Percentiles rank a stretch among this genome's conserved stretches.
Evolutionary conservation across 2,329 filamentous ascomycete genomes (phyloP).

Genomic region (Cladosporium phlei): DNA sequence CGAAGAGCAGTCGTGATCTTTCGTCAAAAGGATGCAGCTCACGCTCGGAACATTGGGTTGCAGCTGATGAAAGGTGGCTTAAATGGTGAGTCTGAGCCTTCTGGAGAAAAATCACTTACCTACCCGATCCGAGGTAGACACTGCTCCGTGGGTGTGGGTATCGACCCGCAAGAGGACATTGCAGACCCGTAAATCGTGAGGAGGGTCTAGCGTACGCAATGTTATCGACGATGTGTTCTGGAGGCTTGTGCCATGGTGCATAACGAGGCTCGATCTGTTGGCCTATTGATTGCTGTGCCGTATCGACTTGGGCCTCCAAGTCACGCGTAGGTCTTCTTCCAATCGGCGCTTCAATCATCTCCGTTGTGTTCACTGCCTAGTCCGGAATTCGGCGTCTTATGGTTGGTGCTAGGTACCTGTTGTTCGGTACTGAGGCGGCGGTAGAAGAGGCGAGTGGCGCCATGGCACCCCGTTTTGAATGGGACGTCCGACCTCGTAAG

Average conservation of each 20-base stretch:
- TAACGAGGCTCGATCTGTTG: not conserved
- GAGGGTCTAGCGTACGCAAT: not conserved
- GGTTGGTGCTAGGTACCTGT: constrained; percentile 4
- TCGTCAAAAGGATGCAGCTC: too few species aligned
- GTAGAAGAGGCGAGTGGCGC: not conserved
- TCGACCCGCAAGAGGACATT: not conserved
- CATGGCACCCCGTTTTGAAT: too few species aligned
- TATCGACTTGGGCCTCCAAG: not conserved
- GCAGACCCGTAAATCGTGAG: constrained; percentile 1
- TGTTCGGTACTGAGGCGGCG: constrained; percentile 1
- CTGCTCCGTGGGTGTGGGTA: too few species aligned
- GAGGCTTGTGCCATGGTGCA: not conserved
- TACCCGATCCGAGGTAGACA: not conserved
- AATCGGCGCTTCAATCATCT: too few species aligned
- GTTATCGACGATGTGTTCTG: not conserved
- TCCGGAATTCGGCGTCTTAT: constrained; percentile 7
- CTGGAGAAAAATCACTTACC: too few species aligned
- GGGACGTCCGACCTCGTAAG: too few species aligned
- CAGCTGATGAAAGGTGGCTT: too few species aligned
- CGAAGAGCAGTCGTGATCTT: too few species aligned
- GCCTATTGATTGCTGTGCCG: too few species aligned
- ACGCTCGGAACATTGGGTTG: too few species aligned
- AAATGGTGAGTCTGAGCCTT: too few species aligned
- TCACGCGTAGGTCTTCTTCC: too few species aligned
- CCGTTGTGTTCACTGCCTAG: not conserved